Percentiles rank a stretch among this genome's conserved stretches.
These are phyloP conservation scores for Trypanosoma melophagium DNA, from an alignment of 208 protist genomes.

Conservation along the genomic window DNA sequence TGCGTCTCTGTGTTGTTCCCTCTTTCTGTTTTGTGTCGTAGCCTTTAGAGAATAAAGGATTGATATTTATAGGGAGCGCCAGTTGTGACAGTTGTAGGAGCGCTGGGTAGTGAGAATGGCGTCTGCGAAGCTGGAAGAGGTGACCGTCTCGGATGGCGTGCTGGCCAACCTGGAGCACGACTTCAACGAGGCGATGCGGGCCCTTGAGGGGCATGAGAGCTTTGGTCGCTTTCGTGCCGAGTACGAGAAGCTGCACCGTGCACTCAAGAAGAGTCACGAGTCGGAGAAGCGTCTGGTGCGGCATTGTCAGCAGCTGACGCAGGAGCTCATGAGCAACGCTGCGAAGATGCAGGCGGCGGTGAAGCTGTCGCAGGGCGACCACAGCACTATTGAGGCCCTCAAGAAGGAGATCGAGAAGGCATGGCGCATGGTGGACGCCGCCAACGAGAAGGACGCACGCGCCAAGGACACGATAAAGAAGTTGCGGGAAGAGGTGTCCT, in stretches of 20 bases:
- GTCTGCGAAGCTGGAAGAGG: conserved; percentile 41
- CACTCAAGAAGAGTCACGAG: conserved; percentile 95
- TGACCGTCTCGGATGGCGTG: conserved; percentile 63
- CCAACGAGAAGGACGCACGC: conserved; percentile 96
- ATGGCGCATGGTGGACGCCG: conserved; percentile 96
- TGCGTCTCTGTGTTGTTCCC: too few relatives aligned
- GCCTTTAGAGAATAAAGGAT: too few relatives aligned
- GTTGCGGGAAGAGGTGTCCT: conserved; percentile 93
- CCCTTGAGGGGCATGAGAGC: conserved; percentile 92
- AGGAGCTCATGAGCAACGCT: conserved; percentile 96
- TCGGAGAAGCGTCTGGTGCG: conserved; percentile 96
- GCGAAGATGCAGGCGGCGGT: conserved; percentile 97
- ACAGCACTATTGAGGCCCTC: conserved; percentile 96
- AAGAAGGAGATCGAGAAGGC: conserved; percentile 98
- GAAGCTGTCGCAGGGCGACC: conserved; percentile 95
- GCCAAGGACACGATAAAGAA: conserved; percentile 95
- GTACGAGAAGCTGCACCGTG: conserved; percentile 97
- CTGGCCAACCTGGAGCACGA: conserved; percentile 92
- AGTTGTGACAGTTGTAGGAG: too few relatives aligned
- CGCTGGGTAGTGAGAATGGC: background rate
- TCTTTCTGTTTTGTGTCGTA: too few relatives aligned
- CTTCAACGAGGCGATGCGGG: conserved; percentile 93
- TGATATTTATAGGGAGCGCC: too few relatives aligned
- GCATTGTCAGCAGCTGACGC: conserved; percentile 95
- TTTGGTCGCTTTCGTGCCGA: conserved; percentile 96